Evolutionary conservation across 2,329 filamentous ascomycete genomes (phyloP).

Genomic region (Fusarium protoensiforme): DNA sequence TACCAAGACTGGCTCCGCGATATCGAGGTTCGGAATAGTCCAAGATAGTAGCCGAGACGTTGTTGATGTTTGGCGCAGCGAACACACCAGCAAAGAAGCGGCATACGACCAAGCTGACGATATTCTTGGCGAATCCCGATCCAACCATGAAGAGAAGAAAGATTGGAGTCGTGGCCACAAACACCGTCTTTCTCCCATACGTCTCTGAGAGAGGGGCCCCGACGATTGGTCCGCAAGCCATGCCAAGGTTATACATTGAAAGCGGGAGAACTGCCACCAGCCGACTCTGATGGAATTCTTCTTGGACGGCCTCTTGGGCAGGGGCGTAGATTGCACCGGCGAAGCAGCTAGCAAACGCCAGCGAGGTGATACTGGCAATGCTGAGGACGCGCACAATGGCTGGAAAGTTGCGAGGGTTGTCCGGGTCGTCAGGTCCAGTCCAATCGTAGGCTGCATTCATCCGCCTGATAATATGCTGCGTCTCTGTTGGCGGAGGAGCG

Average conservation of each 20-base stretch:
- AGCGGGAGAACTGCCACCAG: neutral
- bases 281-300: conserved; percentile 1
- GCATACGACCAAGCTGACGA: neutral
- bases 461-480: conserved; percentile 13
- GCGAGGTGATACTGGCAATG: conserved; percentile 11
- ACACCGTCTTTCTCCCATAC: conserved; percentile 21
- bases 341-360: conserved; percentile 14
- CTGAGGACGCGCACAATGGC: neutral
- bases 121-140: neutral
- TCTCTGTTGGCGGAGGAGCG: neutral
- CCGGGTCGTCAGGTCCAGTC: conserved; percentile 14
- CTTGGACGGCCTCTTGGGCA: conserved; percentile 1
- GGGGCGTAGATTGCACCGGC: conserved; percentile 23
- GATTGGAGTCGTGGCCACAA: conserved; percentile 24
- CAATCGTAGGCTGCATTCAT: conserved; percentile 32
- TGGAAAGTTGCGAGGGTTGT: conserved; percentile 29
- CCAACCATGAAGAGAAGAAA: conserved; percentile 15
- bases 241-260: conserved; percentile 29
- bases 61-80: conserved; percentile 28
- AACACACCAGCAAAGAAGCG: conserved; percentile 31
- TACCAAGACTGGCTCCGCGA: conserved; percentile 9
- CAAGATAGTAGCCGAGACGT: conserved; percentile 28
- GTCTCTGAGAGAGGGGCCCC: conserved; percentile 27
- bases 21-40: conserved; percentile 12
- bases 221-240: conserved; percentile 24